Evolutionary conservation across 2,329 filamentous ascomycete genomes (phyloP), one percentile per base, ranked within the genome.

Genomic region (Elsinoe perseae): DNA sequence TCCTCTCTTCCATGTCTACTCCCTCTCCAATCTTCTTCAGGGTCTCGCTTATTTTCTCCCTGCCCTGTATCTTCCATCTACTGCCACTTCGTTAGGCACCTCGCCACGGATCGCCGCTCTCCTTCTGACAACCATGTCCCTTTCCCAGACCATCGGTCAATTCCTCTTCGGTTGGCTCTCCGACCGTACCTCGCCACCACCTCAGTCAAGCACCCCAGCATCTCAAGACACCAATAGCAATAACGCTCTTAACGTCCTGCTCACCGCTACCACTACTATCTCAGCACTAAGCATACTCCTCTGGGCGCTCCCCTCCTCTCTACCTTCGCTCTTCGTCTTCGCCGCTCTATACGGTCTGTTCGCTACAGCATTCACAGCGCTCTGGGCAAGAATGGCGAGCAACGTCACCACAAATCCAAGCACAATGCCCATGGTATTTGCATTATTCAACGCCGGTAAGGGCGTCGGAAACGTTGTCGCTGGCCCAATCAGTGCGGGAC

Each of bases 221-320:
- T n/a, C 34, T 16, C 34, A 14, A 38, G 18, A n/a, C 32, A 10
- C 40, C 4, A 23, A 18, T 43, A 18, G 18, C 5, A 32, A 53
- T 9, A 3, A 62, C 2, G 38, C 62, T 0, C 36, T 66, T 7
- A 59, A 61, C 43, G 3, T 62, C 7, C 60, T 65, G 16, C 68
- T 71, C 16, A 66, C 72, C 42, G 65, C 70, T 23, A 72, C 70
- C 2, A 73, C 70, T 0, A 60, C 73, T 1, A 64, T 76, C 32
- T 74, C 72, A 1, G 72, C 72, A 0, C 7, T 73, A 0, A 65
- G 73, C 0, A 76, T 77, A 55, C 61, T 75, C 0, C 57, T 74
- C 25, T 80, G 77, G 77, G 77, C 77, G 0, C 63, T 77, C 14
- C 69, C 75, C 0, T 66, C 67, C 2, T 68, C 66, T 56, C 8